Conservation (phyloP, 1,284 basidiomycete species). For the Boletus mariae region DNA sequence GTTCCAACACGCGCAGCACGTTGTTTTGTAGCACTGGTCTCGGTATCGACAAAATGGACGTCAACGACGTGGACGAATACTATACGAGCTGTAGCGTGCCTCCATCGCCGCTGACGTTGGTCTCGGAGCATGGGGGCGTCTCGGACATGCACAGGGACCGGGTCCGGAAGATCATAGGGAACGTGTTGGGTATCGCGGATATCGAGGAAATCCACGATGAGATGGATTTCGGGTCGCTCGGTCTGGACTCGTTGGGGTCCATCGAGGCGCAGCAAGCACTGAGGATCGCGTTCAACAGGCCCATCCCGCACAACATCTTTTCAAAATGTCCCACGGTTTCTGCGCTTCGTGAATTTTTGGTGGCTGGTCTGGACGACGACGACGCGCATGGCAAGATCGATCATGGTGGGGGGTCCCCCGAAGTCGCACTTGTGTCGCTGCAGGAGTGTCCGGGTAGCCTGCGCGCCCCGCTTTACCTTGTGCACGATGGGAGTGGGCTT, state of each 20-base stretch:
- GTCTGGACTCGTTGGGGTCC: constrained; percentile 61
- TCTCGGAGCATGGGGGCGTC: constrained; percentile 16
- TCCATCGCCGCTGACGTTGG: constrained; percentile 39
- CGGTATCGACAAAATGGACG: constrained; percentile 5
- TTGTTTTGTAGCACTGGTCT: constrained; percentile 8
- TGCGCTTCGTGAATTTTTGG: constrained; percentile 18
- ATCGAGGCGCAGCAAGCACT: constrained; percentile 54
- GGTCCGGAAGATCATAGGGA: constrained; percentile 44
- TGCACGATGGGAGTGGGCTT: constrained; percentile 71
- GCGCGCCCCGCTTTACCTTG: constrained; percentile 50
- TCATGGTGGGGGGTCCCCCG: not conserved
- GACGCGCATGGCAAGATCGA: not conserved
- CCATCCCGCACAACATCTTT: constrained; percentile 43
- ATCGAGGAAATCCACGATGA: constrained; percentile 40
- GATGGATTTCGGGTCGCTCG: constrained; percentile 44
- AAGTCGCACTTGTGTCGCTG: constrained; percentile 22
- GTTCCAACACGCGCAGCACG: constrained; percentile 26
- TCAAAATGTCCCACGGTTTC: constrained; percentile 17
- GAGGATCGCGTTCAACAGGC: constrained; percentile 36
- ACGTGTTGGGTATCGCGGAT: constrained; percentile 44
- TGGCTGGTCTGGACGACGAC: not conserved
- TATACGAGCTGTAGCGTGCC: constrained; percentile 21
- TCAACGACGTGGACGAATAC: constrained; percentile 2
- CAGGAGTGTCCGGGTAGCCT: constrained; percentile 32
- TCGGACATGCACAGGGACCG: constrained; percentile 19